Conservation (phyloP, 495 filamentous ascomycete species). For the Tuber umbilicatum region DNA sequence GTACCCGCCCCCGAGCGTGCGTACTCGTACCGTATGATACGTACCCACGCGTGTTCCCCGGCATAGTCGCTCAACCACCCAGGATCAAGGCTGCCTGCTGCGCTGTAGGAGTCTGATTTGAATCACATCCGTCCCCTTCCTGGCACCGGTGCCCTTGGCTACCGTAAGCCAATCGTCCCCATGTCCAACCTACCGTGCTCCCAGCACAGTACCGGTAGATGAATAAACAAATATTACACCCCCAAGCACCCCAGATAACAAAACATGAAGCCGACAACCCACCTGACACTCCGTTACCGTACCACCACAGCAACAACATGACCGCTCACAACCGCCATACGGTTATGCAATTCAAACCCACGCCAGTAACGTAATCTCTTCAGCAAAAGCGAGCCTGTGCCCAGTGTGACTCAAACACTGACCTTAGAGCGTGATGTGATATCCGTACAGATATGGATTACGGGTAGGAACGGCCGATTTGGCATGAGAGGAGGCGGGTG, state of each 20-base stretch:
- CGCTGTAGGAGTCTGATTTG: not conserved
- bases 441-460: not conserved
- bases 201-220: not conserved
- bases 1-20: not conserved
- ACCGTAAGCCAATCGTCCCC: not conserved
- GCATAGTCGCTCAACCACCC: not conserved
- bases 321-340: not conserved
- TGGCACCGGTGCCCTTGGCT: not conserved
- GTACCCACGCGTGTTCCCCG: not conserved
- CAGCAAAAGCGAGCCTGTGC: not conserved
- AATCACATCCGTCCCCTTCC: too few relatives aligned
- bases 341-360: not conserved
- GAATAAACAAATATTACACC: not conserved
- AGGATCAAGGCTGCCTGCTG: not conserved
- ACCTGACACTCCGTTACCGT: not conserved
- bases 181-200: too few relatives aligned
- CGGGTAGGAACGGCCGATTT: not conserved
- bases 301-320: not conserved
- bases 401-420: not conserved
- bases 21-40: too few relatives aligned
- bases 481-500: not conserved
- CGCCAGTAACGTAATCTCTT: too few relatives aligned
- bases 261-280: not conserved
- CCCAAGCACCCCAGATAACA: not conserved
- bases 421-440: not conserved